A percentile compares a stretch with the other conserved stretches of the same genome.
phyloP scores from a whole-genome alignment of 2,329 filamentous ascomycete species.

The Exophiala sp. region DNA sequence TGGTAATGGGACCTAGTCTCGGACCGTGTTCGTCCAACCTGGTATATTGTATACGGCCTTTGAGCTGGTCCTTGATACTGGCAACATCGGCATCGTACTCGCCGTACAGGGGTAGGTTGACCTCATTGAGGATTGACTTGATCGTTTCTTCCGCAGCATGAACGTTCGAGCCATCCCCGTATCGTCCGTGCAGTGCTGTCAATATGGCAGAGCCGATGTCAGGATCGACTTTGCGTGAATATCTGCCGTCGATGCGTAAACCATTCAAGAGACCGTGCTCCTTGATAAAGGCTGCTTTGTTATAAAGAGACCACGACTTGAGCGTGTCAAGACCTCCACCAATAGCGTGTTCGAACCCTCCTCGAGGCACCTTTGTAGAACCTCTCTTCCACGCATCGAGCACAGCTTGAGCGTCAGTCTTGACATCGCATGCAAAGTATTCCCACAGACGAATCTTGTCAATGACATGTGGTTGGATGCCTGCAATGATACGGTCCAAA shows the following conservation, averaged over 20 bases:
- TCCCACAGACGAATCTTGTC: slow-evolving; percentile 81
- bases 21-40: slow-evolving; percentile 90
- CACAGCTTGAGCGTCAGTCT: slow-evolving; percentile 65
- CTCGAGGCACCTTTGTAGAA: slow-evolving; percentile 53
- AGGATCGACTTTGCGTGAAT: slow-evolving; percentile 68
- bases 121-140: slow-evolving; percentile 67
- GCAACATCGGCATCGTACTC: slow-evolving; percentile 84
- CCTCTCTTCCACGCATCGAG: slow-evolving; percentile 69
- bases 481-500: slow-evolving; percentile 76
- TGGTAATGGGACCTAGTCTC: slow-evolving; percentile 73
- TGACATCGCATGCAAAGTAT: slow-evolving; percentile 81
- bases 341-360: slow-evolving; percentile 44
- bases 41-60: slow-evolving; percentile 91
- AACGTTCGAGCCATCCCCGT: slow-evolving; percentile 48
- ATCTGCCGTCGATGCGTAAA: slow-evolving; percentile 76
- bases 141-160: slow-evolving; percentile 51
- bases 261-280: slow-evolving; percentile 67
- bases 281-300: slow-evolving; percentile 59
- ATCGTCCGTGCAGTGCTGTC: slow-evolving; percentile 65
- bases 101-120: slow-evolving; percentile 84
- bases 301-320: slow-evolving; percentile 53
- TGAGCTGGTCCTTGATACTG: slow-evolving; percentile 84
- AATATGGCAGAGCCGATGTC: slow-evolving; percentile 65
- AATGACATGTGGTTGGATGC: slow-evolving; percentile 76
- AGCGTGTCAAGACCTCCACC: slow-evolving; percentile 52